Conservation (phyloP, 805 yeast species). For the Cyberlindnera veronae region DNA sequence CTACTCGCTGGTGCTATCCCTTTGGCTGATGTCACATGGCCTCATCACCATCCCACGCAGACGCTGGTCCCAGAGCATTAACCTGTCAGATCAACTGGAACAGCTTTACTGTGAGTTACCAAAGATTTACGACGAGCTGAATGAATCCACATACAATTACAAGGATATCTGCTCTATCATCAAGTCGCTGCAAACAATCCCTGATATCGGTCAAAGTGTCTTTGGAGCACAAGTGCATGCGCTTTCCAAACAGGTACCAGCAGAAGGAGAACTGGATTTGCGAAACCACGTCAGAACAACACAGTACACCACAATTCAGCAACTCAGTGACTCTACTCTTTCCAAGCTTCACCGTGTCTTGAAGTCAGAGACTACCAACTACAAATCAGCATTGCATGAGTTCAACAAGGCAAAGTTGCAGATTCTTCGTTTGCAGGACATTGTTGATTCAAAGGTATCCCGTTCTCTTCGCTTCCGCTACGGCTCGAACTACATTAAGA, state of each 20-base stretch:
- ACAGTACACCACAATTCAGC: slow-evolving; percentile 23
- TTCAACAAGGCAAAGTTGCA: slow-evolving; percentile 48
- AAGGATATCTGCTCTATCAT: slow-evolving; percentile 63
- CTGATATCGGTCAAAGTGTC: slow-evolving; percentile 21
- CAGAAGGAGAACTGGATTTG: slow-evolving; percentile 14
- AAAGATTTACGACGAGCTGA: slow-evolving; percentile 51
- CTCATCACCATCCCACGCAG: slow-evolving; percentile 61
- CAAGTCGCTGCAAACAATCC: slow-evolving; percentile 37
- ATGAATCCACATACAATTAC: slow-evolving; percentile 59
- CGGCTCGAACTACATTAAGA: slow-evolving; percentile 26
- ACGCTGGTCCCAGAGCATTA: slow-evolving; percentile 33
- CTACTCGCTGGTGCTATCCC: slow-evolving; percentile 67
- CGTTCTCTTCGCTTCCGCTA: slow-evolving; percentile 32
- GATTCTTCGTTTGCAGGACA: slow-evolving; percentile 55
- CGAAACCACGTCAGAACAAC: slow-evolving; percentile 25
- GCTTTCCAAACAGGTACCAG: slow-evolving; percentile 15
- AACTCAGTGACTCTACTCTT: slow-evolving; percentile 39
- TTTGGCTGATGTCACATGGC: slow-evolving; percentile 87
- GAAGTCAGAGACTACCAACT: slow-evolving; percentile 48
- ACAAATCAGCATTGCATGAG: slow-evolving; percentile 52
- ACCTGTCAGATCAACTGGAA: slow-evolving; percentile 33
- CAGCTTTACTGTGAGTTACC: slow-evolving; percentile 54
- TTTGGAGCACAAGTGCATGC: slow-evolving; percentile 15
- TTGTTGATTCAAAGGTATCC: slow-evolving; percentile 39
- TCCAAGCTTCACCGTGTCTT: slow-evolving; percentile 49